These are phyloP conservation scores for Chrysanthemum seticuspe DNA, from an alignment of 129 eudicot genomes.

Conservation along the genomic window DNA sequence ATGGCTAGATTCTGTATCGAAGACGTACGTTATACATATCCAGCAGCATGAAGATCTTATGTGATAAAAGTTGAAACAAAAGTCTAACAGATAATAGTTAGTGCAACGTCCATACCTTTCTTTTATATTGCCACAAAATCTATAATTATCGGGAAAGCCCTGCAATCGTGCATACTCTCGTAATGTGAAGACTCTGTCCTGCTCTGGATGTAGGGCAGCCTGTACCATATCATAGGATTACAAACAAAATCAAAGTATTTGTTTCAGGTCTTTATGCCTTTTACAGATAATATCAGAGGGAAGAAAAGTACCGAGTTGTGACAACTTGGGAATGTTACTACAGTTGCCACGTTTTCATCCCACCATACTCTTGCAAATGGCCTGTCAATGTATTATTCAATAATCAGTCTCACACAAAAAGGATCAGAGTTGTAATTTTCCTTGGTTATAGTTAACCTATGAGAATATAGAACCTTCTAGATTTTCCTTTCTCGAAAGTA, in stretches of 20 bases:
- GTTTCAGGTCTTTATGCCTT: constrained; percentile 12
- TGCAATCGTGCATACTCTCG: constrained; percentile 94
- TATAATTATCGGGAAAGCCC: constrained; percentile 85
- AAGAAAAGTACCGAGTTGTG: constrained; percentile 48
- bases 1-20: too few species aligned
- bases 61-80: too few species aligned
- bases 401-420: neutral
- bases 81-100: too few species aligned
- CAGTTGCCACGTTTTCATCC: constrained; percentile 90
- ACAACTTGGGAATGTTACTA: constrained; percentile 58
- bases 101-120: constrained; percentile 49
- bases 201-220: constrained; percentile 87
- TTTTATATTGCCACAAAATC: constrained; percentile 78
- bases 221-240: constrained; percentile 24
- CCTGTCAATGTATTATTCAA: constrained; percentile 35
- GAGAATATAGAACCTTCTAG: constrained; percentile 48
- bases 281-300: constrained; percentile 5
- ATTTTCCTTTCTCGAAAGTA: constrained; percentile 76
- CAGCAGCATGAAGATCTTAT: too few species aligned
- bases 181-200: constrained; percentile 75
- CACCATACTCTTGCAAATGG: constrained; percentile 95
- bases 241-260: neutral
- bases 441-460: neutral
- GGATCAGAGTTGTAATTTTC: too few species aligned
- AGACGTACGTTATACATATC: too few species aligned